phyloP scores from a whole-genome alignment of 2,329 filamentous ascomycete species.

The Acephala macrosclerotiorum region DNA sequence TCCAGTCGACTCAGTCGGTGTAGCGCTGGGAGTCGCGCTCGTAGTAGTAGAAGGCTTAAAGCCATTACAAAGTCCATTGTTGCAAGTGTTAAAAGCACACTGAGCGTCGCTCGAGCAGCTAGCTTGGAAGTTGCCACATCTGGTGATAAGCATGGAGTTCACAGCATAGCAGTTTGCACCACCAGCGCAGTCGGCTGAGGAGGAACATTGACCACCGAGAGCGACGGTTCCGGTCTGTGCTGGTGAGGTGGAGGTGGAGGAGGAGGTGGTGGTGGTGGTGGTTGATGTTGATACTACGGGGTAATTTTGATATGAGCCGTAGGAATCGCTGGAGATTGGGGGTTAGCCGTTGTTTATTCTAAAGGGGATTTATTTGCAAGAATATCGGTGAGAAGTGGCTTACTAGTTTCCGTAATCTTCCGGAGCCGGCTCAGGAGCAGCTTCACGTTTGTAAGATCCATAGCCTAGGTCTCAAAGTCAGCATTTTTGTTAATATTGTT shows the following conservation, averaged over 20 bases:
- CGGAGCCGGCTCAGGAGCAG: constrained; percentile 8
- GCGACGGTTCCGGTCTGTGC: constrained; percentile 14
- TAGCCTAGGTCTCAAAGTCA: not conserved
- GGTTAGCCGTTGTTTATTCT: no score
- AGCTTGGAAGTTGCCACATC: constrained; percentile 8
- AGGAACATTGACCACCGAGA: constrained; percentile 20
- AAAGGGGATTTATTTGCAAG: no score
- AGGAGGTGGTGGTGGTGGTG: not conserved
- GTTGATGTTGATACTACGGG: not conserved
- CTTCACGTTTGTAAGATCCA: not conserved
- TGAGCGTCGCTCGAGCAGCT: not conserved
- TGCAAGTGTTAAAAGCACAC: constrained; percentile 2
- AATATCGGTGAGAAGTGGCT: not conserved
- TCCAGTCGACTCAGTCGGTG: not conserved
- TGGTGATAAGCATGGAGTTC: not conserved
- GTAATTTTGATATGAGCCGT: constrained; percentile 14
- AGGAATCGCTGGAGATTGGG: no score
- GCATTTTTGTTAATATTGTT: no score
- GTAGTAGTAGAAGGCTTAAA: not conserved
- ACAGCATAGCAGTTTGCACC: constrained; percentile 5
- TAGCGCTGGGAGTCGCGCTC: not conserved
- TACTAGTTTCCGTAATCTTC: constrained; percentile 27
- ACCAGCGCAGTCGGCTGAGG: constrained; percentile 25
- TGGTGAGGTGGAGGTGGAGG: not conserved
- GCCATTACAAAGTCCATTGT: not conserved